A percentile compares a stretch with the other conserved stretches of the same genome.
Evolutionary conservation across 1,139 yeast species (phyloP).

Genomic region (Nakaseomyces uthaithaninus): DNA sequence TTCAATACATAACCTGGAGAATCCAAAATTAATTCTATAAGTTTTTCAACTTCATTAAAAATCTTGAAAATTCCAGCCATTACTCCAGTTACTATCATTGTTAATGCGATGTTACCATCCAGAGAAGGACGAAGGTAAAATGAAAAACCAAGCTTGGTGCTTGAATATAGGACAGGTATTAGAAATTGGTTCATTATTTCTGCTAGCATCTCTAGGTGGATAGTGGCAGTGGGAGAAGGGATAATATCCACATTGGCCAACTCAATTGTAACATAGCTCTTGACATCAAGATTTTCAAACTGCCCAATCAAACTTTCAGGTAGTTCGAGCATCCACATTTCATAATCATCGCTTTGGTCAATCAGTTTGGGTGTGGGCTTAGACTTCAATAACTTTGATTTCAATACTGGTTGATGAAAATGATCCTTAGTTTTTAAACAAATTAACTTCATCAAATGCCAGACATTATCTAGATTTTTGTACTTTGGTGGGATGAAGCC

Average conservation of each 20-base stretch:
- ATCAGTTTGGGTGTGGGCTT: constrained; percentile 30
- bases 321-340: constrained; percentile 42
- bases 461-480: constrained; percentile 21
- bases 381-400: constrained; percentile 18
- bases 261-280: constrained; percentile 37
- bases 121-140: constrained; percentile 48
- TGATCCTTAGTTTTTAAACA: constrained; percentile 29
- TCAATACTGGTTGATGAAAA: constrained; percentile 31
- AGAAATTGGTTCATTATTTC: constrained; percentile 39
- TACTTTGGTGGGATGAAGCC: constrained; percentile 31
- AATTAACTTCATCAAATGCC: constrained; percentile 23
- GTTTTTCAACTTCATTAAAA: constrained; percentile 13
- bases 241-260: constrained; percentile 28
- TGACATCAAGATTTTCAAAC: not conserved
- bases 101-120: constrained; percentile 43
- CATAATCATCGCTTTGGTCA: constrained; percentile 31
- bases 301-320: not conserved
- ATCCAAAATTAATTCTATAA: constrained; percentile 14
- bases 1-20: constrained; percentile 14
- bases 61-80: constrained; percentile 32
- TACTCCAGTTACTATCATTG: constrained; percentile 45
- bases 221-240: constrained; percentile 34
- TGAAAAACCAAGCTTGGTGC: constrained; percentile 44
- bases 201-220: constrained; percentile 43
- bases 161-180: constrained; percentile 39